Evolutionary conservation across 2,329 filamentous ascomycete species (phyloP).

Genomic region (Juglanconis oblonga): DNA sequence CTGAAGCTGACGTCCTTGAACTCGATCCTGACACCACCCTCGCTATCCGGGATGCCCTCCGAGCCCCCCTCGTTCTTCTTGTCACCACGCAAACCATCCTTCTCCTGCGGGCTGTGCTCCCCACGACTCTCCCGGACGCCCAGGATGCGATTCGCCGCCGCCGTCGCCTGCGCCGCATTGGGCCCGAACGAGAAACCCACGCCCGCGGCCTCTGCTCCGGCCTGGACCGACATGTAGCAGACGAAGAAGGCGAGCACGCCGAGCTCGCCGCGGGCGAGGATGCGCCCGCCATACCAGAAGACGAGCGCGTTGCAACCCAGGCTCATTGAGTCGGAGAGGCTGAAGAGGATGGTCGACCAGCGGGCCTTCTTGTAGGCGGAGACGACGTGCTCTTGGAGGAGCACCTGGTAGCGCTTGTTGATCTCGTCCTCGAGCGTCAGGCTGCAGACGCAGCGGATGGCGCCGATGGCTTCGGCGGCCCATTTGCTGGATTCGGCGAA

Average conservation of each 20-base stretch:
- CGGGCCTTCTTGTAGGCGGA: conserved; percentile 60
- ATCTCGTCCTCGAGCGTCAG: conserved; percentile 69
- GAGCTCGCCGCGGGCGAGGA: conserved; percentile 52
- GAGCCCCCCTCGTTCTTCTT: conserved; percentile 24
- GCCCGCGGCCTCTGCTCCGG: conserved; percentile 65
- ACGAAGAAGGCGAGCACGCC: conserved; percentile 47
- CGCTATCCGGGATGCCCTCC: conserved; percentile 40
- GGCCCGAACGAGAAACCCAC: conserved; percentile 66
- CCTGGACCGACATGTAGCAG: conserved; percentile 63
- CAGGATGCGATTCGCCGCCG: conserved; percentile 59
- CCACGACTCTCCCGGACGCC: conserved; percentile 39
- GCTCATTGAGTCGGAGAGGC: conserved; percentile 65
- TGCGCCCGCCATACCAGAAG: conserved; percentile 64
- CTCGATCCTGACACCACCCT: conserved; percentile 55
- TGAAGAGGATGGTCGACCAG: conserved; percentile 63
- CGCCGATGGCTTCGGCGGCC: conserved; percentile 69
- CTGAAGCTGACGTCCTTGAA: conserved; percentile 56
- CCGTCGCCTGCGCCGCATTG: conserved; percentile 58
- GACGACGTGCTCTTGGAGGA: conserved; percentile 58
- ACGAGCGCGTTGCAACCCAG: conserved; percentile 62
- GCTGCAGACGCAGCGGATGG: conserved; percentile 69
- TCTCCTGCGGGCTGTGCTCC: not conserved
- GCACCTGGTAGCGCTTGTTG: conserved; percentile 54
- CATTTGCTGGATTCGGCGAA: conserved; percentile 73
- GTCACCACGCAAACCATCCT: not conserved